Percentiles rank a stretch among this genome's conserved stretches.
phyloP scores from a whole-genome alignment of 139 green algal genomes.

The Coelastrella sp. region DNA sequence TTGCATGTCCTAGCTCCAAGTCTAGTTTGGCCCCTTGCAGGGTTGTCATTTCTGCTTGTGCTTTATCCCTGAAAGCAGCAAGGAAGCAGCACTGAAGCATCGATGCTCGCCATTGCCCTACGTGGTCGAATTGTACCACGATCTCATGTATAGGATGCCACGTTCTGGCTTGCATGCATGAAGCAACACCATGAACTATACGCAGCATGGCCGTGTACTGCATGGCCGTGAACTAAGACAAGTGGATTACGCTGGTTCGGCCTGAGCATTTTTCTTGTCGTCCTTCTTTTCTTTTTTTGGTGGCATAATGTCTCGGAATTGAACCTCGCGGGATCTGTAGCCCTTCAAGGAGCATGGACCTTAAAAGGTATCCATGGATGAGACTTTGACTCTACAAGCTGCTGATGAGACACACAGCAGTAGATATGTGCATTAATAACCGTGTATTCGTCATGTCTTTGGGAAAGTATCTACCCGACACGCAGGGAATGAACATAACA shows the following conservation, averaged over 20 bases:
- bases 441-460: too few species aligned
- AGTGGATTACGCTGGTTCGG: constrained; percentile 47
- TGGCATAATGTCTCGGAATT: constrained; percentile 47
- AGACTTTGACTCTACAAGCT: too few species aligned
- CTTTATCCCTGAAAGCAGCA: constrained; percentile 52
- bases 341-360: too few species aligned
- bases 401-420: too few species aligned
- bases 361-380: too few species aligned
- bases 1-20: constrained; percentile 63
- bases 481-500: too few species aligned
- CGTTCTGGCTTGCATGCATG: neutral
- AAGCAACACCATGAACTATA: neutral
- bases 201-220: neutral
- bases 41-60: constrained; percentile 47
- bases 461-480: too few species aligned
- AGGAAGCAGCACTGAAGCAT: neutral
- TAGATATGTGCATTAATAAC: too few species aligned
- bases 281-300: constrained; percentile 66
- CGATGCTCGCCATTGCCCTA: neutral
- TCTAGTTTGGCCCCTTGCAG: constrained; percentile 46
- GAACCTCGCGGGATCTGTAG: too few species aligned
- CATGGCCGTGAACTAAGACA: neutral
- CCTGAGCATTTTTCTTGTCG: constrained; percentile 51
- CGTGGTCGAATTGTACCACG: too few species aligned
- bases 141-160: too few species aligned